These are phyloP conservation scores for Acanthamoeba culbertsoni DNA, from an alignment of 208 protist species.

Conservation along the genomic window DNA sequence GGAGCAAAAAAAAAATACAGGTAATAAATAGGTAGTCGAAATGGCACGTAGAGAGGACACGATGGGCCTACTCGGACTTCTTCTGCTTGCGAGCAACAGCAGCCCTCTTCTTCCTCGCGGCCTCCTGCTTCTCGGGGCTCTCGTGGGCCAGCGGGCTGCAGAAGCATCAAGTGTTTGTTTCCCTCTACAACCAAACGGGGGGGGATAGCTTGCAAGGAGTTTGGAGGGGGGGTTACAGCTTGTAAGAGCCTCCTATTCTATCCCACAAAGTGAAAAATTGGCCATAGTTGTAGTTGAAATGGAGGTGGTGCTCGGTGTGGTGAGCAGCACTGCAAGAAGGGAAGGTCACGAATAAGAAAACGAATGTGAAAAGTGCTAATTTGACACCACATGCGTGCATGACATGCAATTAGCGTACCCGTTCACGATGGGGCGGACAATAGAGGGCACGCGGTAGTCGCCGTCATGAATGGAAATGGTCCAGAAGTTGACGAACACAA, in stretches of 20 bases:
- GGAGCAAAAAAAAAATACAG: background rate
- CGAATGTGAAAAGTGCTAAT: background rate
- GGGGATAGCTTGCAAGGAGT: background rate
- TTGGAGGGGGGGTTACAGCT: background rate
- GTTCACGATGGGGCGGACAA: background rate
- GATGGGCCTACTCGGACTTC: background rate
- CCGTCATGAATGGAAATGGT: constrained; percentile 92
- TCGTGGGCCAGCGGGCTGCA: background rate
- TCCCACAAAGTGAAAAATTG: constrained; percentile 95
- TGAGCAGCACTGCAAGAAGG: constrained; percentile 88
- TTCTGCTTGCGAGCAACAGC: background rate
- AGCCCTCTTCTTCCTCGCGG: background rate
- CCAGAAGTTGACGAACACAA: constrained; percentile 93
- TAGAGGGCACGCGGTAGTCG: background rate
- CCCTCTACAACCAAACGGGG: background rate
- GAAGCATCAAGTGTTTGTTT: background rate
- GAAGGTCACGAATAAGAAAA: background rate
- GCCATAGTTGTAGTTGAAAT: constrained; percentile 93
- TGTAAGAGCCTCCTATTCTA: constrained; percentile 88
- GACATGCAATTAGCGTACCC: background rate
- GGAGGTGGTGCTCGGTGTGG: constrained; percentile 92
- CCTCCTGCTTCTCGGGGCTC: background rate
- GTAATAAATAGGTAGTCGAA: background rate
- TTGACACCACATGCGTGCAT: background rate
- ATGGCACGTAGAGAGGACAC: background rate